Conservation (phyloP, 2,329 filamentous ascomycete genomes). For the Penicillium sp. region DNA sequence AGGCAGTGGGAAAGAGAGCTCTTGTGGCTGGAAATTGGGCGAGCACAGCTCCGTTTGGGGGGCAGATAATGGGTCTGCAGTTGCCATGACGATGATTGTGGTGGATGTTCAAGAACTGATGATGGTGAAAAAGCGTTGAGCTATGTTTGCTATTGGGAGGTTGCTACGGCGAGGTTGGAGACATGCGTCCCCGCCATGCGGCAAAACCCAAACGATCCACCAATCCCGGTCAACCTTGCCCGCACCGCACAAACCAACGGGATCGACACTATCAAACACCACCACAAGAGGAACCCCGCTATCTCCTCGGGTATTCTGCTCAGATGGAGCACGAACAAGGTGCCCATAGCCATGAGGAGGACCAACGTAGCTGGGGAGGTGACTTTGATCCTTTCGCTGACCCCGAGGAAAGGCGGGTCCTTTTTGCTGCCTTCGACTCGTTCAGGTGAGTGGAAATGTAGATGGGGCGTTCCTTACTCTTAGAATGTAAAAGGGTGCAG, state of each 20-base stretch:
- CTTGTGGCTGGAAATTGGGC: slow-evolving; percentile 45
- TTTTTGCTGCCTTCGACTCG: slow-evolving; percentile 82
- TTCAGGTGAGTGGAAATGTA: slow-evolving; percentile 66
- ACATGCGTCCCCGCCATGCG: slow-evolving; percentile 8
- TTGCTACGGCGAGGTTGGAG: slow-evolving; percentile 5
- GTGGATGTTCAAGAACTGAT: background rate
- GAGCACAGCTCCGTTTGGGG: slow-evolving; percentile 20
- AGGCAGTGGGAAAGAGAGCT: slow-evolving; percentile 59
- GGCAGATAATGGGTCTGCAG: slow-evolving; percentile 9
- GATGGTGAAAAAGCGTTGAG: background rate
- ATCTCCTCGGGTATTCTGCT: background rate
- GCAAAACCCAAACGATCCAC: slow-evolving; percentile 17
- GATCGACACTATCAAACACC: background rate
- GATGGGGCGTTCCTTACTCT: background rate
- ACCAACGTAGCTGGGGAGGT: slow-evolving; percentile 53
- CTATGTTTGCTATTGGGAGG: background rate
- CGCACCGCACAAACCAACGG: slow-evolving; percentile 11
- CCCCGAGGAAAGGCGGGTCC: slow-evolving; percentile 74
- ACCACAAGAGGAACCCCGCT: background rate
- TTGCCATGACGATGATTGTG: slow-evolving; percentile 10
- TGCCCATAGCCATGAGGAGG: slow-evolving; percentile 2
- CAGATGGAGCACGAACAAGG: slow-evolving; percentile 10
- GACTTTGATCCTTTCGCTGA: slow-evolving; percentile 68
- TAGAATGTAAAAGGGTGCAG: background rate
- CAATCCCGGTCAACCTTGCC: slow-evolving; percentile 17